Percentiles rank a stretch among this genome's conserved stretches.
These are phyloP conservation scores for Casuarina equisetifolia DNA, from an alignment of 306 rosid species.

Conservation along the genomic window DNA sequence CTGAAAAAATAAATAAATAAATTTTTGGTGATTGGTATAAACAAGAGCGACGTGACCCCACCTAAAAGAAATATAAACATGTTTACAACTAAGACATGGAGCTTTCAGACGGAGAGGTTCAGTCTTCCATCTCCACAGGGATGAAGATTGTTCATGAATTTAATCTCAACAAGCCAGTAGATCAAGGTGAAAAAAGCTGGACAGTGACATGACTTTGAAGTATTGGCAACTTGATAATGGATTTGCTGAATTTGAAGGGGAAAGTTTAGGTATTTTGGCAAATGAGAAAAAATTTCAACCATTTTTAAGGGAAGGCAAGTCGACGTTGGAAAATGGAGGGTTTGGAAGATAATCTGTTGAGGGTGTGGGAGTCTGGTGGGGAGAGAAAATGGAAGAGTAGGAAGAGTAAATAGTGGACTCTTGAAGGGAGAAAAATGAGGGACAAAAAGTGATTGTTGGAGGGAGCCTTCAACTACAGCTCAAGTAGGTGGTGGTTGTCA, in stretches of 20 bases:
- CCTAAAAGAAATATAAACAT: too few relatives aligned
- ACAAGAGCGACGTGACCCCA: too few relatives aligned
- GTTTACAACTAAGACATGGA: too few relatives aligned
- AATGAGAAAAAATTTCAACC: conserved; percentile 62
- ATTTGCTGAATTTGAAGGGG: conserved; percentile 69
- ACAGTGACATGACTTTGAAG: conserved; percentile 73
- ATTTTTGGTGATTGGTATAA: too few relatives aligned
- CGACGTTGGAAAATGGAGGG: conserved; percentile 45
- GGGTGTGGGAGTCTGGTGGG: conserved; percentile 34
- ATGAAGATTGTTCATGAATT: conserved; percentile 29
- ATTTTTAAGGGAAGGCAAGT: conserved; percentile 54
- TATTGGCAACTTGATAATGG: conserved; percentile 64
- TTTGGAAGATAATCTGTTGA: conserved; percentile 67
- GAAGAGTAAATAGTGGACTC: conserved; percentile 48
- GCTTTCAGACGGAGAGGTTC: too few relatives aligned
- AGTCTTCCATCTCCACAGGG: too few relatives aligned
- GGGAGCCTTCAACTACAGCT: conserved; percentile 68
- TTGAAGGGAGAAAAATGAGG: too few relatives aligned
- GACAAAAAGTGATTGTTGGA: conserved; percentile 45
- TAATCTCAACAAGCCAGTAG: conserved; percentile 81
- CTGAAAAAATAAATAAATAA: too few relatives aligned
- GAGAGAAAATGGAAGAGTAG: conserved; percentile 22
- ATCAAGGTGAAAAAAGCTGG: conserved; percentile 62
- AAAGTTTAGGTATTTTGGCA: conserved; percentile 48
- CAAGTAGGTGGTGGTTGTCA: conserved; percentile 22